phyloP scores from a whole-genome alignment of 495 filamentous ascomycete species.

The Aspergillus nanangensis region DNA sequence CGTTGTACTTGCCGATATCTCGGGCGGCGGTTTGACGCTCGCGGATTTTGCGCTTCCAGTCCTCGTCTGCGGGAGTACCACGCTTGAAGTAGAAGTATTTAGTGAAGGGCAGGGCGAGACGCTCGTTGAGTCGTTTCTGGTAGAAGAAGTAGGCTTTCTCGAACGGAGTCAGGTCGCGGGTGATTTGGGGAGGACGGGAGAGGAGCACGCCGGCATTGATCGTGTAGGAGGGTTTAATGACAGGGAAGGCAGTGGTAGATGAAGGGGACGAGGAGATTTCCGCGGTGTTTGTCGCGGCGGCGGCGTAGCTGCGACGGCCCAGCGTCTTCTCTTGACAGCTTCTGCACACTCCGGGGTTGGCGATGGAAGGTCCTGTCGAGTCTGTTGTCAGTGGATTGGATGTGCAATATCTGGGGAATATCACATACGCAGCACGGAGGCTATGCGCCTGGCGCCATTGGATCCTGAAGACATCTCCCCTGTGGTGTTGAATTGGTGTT shows the following conservation, averaged over 20 bases:
- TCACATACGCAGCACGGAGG: constrained; percentile 35
- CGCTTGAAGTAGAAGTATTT: constrained; percentile 95
- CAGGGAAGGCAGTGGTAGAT: constrained; percentile 26
- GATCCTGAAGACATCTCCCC: constrained; percentile 39
- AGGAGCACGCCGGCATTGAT: constrained; percentile 80
- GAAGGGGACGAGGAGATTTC: constrained; percentile 23
- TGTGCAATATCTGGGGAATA: background rate
- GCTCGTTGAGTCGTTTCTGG: constrained; percentile 94
- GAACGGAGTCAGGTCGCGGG: constrained; percentile 76
- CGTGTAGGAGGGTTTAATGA: constrained; percentile 48
- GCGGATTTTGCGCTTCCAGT: constrained; percentile 84
- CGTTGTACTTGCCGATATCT: constrained; percentile 83
- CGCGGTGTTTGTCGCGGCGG: constrained; percentile 31
- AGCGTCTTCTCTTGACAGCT: constrained; percentile 47
- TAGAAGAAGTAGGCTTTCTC: constrained; percentile 94
- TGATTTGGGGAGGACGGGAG: constrained; percentile 82
- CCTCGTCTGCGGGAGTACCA: constrained; percentile 74
- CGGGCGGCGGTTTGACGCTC: constrained; percentile 70
- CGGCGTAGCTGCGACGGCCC: constrained; percentile 41
- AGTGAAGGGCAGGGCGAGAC: constrained; percentile 81
- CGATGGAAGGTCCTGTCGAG: constrained; percentile 35
- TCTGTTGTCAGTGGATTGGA: constrained; percentile 1
- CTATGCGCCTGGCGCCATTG: constrained; percentile 43
- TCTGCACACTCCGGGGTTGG: constrained; percentile 46
- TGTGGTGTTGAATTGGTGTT: constrained; percentile 10